Percentiles rank a stretch among this genome's conserved stretches.
Conservation (phyloP, 169 alveolate genomes). For the Eimeria zaria region DNA sequence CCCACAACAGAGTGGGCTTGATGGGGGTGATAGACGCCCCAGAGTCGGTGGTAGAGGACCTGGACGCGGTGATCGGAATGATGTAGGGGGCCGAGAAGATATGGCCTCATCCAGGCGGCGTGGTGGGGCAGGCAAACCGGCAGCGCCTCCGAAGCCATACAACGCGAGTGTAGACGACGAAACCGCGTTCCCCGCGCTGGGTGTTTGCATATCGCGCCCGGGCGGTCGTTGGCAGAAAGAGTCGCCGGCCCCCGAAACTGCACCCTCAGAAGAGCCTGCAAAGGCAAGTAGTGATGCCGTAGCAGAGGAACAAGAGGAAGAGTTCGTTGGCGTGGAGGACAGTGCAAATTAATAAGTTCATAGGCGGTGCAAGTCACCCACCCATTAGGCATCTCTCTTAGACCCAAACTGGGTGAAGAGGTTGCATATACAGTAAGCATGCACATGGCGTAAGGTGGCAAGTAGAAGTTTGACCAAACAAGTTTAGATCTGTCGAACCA, state of each 20-base stretch:
- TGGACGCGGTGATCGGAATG: slow-evolving; percentile 60
- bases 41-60: slow-evolving; percentile 48
- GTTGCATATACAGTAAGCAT: neutral
- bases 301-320: slow-evolving; percentile 15
- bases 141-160: slow-evolving; percentile 76
- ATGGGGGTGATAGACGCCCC: slow-evolving; percentile 58
- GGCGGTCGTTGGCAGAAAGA: slow-evolving; percentile 79
- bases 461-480: slow-evolving; percentile 27
- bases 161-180: slow-evolving; percentile 71
- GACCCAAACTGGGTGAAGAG: neutral
- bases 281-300: slow-evolving; percentile 45
- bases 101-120: neutral
- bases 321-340: slow-evolving; percentile 8
- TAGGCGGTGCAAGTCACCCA: neutral
- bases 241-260: slow-evolving; percentile 40
- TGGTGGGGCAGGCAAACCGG: slow-evolving; percentile 39
- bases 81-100: neutral
- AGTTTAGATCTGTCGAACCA: neutral
- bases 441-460: slow-evolving; percentile 23
- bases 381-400: neutral
- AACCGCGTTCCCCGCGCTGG: slow-evolving; percentile 81
- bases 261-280: slow-evolving; percentile 34
- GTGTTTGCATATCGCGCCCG: slow-evolving; percentile 73
- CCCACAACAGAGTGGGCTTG: slow-evolving; percentile 15
- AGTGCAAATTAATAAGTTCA: slow-evolving; percentile 11